These are phyloP conservation scores for Marasmius oreades DNA, from an alignment of 1,284 basidiomycete genomes.

Conservation along the genomic window DNA sequence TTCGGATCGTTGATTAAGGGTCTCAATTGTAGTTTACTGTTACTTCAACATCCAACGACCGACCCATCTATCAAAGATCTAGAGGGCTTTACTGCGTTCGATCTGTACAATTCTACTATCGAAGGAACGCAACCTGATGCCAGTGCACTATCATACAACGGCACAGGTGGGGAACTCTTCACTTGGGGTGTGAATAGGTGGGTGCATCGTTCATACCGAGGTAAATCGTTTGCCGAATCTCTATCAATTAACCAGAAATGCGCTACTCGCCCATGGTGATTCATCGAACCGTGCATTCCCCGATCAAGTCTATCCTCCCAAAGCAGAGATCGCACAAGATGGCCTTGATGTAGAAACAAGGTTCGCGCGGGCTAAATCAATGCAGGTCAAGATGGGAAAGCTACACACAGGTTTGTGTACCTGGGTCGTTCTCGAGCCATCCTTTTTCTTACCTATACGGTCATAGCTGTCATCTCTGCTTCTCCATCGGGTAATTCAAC, in stretches of 20 bases:
- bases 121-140: conserved; percentile 64
- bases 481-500: conserved; percentile 19
- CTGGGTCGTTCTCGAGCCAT: background rate
- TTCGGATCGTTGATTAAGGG: conserved; percentile 9
- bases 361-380: conserved; percentile 5
- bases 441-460: background rate
- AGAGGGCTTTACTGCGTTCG: conserved; percentile 92
- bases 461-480: conserved; percentile 4
- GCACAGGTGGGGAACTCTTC: conserved; percentile 60
- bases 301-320: conserved; percentile 68
- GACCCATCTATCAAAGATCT: conserved; percentile 78
- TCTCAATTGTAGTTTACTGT: conserved; percentile 49
- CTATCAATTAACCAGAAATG: conserved; percentile 51
- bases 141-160: conserved; percentile 19
- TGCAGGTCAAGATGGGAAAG: conserved; percentile 12
- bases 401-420: conserved; percentile 8
- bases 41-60: conserved; percentile 74
- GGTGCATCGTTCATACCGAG: conserved; percentile 14
- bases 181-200: conserved; percentile 91
- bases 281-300: conserved; percentile 78
- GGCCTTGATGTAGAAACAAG: conserved; percentile 13
- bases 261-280: conserved; percentile 81
- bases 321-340: conserved; percentile 30
- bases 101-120: conserved; percentile 91
- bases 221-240: conserved; percentile 7